Conservation (phyloP, 768 basidiomycete genomes). For the Leccinum rimulosum region DNA sequence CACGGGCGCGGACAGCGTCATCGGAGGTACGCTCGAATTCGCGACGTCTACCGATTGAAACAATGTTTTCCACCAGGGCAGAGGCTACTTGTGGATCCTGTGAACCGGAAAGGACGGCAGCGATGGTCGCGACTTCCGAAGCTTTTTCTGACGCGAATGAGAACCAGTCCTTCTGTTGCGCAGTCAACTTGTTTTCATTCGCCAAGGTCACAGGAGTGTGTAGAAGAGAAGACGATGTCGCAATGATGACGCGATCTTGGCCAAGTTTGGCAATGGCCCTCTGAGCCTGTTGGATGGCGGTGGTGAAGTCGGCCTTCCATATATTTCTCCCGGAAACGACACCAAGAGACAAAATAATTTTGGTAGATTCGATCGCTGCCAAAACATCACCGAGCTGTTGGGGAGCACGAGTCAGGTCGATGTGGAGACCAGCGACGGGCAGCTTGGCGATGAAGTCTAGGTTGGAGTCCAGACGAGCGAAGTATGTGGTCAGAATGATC, state of each 20-base stretch:
- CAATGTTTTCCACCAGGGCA: slow-evolving; percentile 85
- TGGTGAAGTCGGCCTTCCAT: slow-evolving; percentile 95
- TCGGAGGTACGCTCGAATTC: slow-evolving; percentile 93
- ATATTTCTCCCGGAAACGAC: slow-evolving; percentile 98
- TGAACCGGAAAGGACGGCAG: slow-evolving; percentile 80
- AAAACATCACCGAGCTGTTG: slow-evolving; percentile 82
- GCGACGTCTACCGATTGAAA: slow-evolving; percentile 90
- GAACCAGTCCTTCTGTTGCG: slow-evolving; percentile 95
- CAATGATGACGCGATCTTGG: slow-evolving; percentile 84
- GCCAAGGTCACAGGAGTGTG: slow-evolving; percentile 97
- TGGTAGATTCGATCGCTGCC: slow-evolving; percentile 79
- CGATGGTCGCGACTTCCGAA: slow-evolving; percentile 82
- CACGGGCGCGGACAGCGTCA: slow-evolving; percentile 92
- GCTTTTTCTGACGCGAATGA: slow-evolving; percentile 98
- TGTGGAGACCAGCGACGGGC: slow-evolving; percentile 90
- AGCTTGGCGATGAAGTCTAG: slow-evolving; percentile 86
- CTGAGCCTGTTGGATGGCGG: slow-evolving; percentile 78
- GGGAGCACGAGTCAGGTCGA: slow-evolving; percentile 94
- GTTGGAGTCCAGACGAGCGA: slow-evolving; percentile 93
- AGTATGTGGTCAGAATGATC: slow-evolving; percentile 95
- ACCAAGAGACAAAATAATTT: slow-evolving; percentile 85
- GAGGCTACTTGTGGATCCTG: slow-evolving; percentile 68
- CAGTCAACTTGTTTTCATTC: slow-evolving; percentile 86
- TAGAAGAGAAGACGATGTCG: slow-evolving; percentile 95
- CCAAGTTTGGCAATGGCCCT: slow-evolving; percentile 84